Evolutionary conservation across 2,329 filamentous ascomycete genomes (phyloP).

Genomic region (Ophiostoma triangulosporum): DNA sequence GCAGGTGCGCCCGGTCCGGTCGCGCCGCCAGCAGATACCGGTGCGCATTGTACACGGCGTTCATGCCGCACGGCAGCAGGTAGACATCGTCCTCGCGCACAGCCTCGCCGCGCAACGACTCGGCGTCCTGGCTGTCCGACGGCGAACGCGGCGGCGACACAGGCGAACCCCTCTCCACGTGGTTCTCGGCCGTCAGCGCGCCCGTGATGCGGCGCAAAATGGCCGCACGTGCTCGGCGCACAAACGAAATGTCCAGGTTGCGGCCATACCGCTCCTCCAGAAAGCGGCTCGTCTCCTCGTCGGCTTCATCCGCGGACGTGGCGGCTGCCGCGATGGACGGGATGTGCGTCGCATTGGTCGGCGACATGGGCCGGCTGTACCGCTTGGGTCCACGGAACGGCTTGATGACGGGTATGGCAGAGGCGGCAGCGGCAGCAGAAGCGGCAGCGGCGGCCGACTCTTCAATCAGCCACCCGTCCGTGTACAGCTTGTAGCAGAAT

Average conservation of each 20-base stretch:
- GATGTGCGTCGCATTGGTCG: slow-evolving; percentile 15
- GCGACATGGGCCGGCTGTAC: slow-evolving; percentile 51
- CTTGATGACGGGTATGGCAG: slow-evolving; percentile 18
- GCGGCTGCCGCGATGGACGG: neutral
- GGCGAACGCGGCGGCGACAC: neutral
- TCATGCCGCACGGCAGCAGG: slow-evolving; percentile 85
- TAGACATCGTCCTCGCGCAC: slow-evolving; percentile 81
- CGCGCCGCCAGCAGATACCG: slow-evolving; percentile 54
- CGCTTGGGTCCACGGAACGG: slow-evolving; percentile 59
- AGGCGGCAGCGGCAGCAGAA: neutral
- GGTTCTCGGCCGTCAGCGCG: slow-evolving; percentile 59
- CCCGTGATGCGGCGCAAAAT: slow-evolving; percentile 82
- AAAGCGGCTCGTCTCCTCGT: slow-evolving; percentile 61
- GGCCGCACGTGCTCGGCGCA: slow-evolving; percentile 70
- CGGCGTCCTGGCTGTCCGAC: slow-evolving; percentile 20
- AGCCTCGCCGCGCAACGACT: slow-evolving; percentile 43
- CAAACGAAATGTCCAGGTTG: slow-evolving; percentile 70
- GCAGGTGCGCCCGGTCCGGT: slow-evolving; percentile 33
- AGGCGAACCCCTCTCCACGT: slow-evolving; percentile 33
- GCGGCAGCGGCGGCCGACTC: neutral
- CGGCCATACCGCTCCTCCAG: slow-evolving; percentile 90
- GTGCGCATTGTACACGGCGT: slow-evolving; percentile 82
- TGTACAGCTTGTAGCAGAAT: slow-evolving; percentile 67
- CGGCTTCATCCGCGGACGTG: slow-evolving; percentile 11
- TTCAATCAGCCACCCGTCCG: slow-evolving; percentile 44